A percentile compares a stretch with the other conserved stretches of the same genome.
Conservation (phyloP, 768 basidiomycete genomes). For the Amanita fuliginea region DNA sequence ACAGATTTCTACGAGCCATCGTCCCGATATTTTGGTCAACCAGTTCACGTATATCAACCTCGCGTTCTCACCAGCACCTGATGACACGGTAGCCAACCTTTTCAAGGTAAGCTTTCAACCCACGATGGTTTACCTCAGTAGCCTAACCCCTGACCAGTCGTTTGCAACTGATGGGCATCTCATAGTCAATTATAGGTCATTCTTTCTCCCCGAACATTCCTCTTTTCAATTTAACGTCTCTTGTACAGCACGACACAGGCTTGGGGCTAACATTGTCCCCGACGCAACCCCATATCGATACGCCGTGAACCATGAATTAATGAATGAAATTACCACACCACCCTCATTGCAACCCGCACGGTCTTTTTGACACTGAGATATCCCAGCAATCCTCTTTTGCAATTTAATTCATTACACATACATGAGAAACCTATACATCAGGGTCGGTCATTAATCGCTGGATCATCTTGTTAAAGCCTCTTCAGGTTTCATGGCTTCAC, state of each 20-base stretch:
- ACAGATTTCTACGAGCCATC: slow-evolving; percentile 6
- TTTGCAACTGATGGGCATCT: slow-evolving; percentile 83
- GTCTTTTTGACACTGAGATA: neutral
- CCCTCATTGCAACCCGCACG: neutral
- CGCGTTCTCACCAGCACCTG: slow-evolving; percentile 74
- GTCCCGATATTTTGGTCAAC: slow-evolving; percentile 21
- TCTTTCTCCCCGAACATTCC: neutral
- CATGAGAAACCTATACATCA: neutral
- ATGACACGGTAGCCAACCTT: slow-evolving; percentile 71
- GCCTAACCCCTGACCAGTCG: slow-evolving; percentile 32
- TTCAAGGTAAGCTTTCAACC: slow-evolving; percentile 40
- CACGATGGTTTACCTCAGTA: neutral
- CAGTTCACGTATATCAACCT: slow-evolving; percentile 58
- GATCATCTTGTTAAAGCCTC: neutral
- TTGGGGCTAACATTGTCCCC: slow-evolving; percentile 24
- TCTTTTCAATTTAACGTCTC: neutral
- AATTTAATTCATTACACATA: neutral
- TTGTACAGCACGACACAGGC: slow-evolving; percentile 29
- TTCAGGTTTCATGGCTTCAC: neutral
- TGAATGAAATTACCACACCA: neutral
- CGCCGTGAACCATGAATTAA: neutral
- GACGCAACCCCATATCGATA: neutral
- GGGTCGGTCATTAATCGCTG: slow-evolving; percentile 4
- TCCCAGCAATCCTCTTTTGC: neutral
- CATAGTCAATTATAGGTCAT: slow-evolving; percentile 84